Base-by-base conservation (phyloP, 257 asterid species). In the Haberlea rhodopensis region DNA sequence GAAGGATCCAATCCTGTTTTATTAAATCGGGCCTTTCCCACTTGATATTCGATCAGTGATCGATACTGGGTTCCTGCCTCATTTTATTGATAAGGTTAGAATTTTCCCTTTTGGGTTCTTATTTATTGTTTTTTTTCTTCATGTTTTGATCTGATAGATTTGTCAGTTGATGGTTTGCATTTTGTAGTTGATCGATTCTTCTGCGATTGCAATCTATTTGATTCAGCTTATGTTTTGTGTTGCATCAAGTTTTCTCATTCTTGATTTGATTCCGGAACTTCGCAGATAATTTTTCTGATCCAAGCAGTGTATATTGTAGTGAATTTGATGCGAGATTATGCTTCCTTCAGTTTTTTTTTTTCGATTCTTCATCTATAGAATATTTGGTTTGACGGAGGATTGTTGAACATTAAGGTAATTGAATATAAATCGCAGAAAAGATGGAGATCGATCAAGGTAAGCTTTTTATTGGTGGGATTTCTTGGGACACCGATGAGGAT, bases 381-480 rank as follows among this genome's bases (percentile, higher is more conserved):
- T 29, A 29, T 10, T 34, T 34, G 43, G 34, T 29, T 9, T 34
- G 43, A 40, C 2, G 20, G 19, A 16, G 51, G 51, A 43, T 58
- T 67, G 60, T 27, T 31, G 27, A 59, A 40, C 22, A 52, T 54
- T 45, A 68, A 65, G 66, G 60, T 24, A 13, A 70, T 62, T 60
- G 67, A 49, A 11, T 43, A 16, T 43, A 13, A 5, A 43, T 43
- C n/a, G n/a, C 51, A 43, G 79, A 70, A 77, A 79, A 7, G 54
- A 74, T 77, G 85, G 80, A 77, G 68, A 71, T 78, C 71, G 82
- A 80, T 68, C 69, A 73, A 25, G 86, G 86, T 29, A 81, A 81
- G 81, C 61, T 81, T 67, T 81, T 81, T 43, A 66, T 81, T 57
- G 86, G 83, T 78, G 86, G 83, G 46, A 81, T 81, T 75, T 81